These are phyloP conservation scores for Paramecium biaurelia DNA, from an alignment of 73 alveolate species.

Conservation along the genomic window DNA sequence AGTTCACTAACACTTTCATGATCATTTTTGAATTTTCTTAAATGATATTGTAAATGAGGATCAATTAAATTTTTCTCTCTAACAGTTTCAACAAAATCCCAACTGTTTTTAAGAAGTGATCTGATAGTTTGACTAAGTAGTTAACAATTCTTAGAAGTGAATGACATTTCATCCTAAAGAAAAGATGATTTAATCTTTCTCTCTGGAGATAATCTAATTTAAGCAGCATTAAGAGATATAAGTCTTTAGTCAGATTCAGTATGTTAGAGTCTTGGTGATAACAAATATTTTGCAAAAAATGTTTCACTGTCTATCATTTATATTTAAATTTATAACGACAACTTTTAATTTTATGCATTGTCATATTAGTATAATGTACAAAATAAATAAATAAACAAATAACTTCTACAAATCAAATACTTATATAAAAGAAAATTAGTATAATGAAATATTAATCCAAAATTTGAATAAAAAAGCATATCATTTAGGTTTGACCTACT, in stretches of 20 bases:
- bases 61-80: not conserved
- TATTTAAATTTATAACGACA: not conserved
- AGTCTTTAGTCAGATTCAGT: not conserved
- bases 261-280: not conserved
- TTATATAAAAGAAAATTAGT: not conserved
- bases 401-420: not conserved
- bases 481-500: not conserved
- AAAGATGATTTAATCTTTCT: not conserved
- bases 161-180: not conserved
- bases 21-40: constrained; percentile 32
- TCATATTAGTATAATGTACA: not conserved
- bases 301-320: constrained; percentile 51
- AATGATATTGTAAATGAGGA: not conserved
- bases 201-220: constrained; percentile 19
- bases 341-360: not conserved
- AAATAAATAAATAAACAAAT: not conserved
- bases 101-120: not conserved
- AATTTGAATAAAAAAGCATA: not conserved
- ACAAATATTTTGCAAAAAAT: constrained; percentile 31
- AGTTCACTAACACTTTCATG: constrained; percentile 16
- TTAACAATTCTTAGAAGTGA: not conserved
- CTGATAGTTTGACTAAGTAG: not conserved
- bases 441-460: not conserved
- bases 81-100: not conserved
- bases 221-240: not conserved